Evolutionary conservation across 768 basidiomycete species (phyloP), one percentile per base, ranked within the genome.

Genomic region (Pleurotus tuoliensis): DNA sequence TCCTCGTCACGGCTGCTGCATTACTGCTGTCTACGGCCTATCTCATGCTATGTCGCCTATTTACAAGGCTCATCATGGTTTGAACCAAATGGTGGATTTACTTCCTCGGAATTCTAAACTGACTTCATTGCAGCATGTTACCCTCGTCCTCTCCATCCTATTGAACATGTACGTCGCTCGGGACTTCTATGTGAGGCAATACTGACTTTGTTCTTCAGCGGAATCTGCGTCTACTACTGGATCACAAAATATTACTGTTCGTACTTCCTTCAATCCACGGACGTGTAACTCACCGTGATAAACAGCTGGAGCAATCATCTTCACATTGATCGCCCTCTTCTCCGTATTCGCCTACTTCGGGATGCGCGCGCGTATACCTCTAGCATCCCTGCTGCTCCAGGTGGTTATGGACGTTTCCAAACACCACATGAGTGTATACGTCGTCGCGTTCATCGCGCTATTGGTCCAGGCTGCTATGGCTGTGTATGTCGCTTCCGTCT

Each of bases 331-430:
- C 57, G 88, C 91, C 0, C 59, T 92, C 25, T 67, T 94, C 54
- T 91, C 89, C 1, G 67, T 92, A 6, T 65, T 93, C 12, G 80
- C 86, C 24, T 93, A 93, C 73, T 90, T 77, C 61, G 90, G 84
- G 16, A 86, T 82, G 64, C 76, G 77, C 55, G 79, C 78, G 7
- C 85, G 90, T 27, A 93, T 94, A 51, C 91, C 90, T 0, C 74
- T 94, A 2, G 89, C 90, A 1, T 82, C 88, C 6, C 69, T 93
- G 5, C 79, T 92, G 2, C 78, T 94, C 3, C 90, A 92, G 69
- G 84, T 90, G 22, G 87, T 88, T 5, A 90, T 93, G 78, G 91
- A 93, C 61, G 80, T 93, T 18, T 82, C 89, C 41, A 92, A 92
- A 63, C 89, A 92, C 64, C 90, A 93, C 66, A 82, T 78, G 55